Conservation (phyloP, 768 basidiomycete genomes). For the Rhodosporidiobolus odoratus region DNA sequence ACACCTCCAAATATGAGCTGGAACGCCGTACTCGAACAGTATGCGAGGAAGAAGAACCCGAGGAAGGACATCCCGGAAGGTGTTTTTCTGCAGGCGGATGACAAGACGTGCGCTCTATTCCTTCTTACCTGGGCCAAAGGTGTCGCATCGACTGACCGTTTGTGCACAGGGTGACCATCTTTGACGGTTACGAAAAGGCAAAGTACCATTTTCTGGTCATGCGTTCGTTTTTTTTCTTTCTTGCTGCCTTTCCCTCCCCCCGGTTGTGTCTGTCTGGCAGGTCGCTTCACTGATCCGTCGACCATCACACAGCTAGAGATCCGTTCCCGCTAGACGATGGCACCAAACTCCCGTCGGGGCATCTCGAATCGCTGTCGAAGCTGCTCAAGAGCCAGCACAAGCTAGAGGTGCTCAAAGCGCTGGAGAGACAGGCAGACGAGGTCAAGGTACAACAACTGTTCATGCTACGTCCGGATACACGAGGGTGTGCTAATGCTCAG, state of each 20-base stretch:
- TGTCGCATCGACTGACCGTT: background rate
- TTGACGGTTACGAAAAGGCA: slow-evolving; percentile 40
- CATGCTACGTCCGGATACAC: no score
- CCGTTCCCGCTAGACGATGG: slow-evolving; percentile 30
- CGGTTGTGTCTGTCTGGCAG: background rate
- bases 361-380: slow-evolving; percentile 40
- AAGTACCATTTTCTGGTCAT: slow-evolving; percentile 49
- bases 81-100: slow-evolving; percentile 1
- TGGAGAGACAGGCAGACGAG: slow-evolving; percentile 42
- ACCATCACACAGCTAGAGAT: slow-evolving; percentile 28
- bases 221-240: slow-evolving; percentile 40
- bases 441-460: slow-evolving; percentile 34
- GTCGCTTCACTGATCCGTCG: no score
- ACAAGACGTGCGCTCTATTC: slow-evolving; percentile 5
- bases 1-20: slow-evolving; percentile 6
- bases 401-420: slow-evolving; percentile 40
- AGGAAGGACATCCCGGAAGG: slow-evolving; percentile 7
- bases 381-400: slow-evolving; percentile 28
- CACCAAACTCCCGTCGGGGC: slow-evolving; percentile 23
- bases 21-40: slow-evolving; percentile 10
- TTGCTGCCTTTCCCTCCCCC: no score
- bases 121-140: background rate
- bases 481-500: no score
- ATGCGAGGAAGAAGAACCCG: slow-evolving; percentile 21
- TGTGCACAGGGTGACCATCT: slow-evolving; percentile 10